phyloP scores from a whole-genome alignment of 106 monocot genomes.

The Acorus gramineus region DNA sequence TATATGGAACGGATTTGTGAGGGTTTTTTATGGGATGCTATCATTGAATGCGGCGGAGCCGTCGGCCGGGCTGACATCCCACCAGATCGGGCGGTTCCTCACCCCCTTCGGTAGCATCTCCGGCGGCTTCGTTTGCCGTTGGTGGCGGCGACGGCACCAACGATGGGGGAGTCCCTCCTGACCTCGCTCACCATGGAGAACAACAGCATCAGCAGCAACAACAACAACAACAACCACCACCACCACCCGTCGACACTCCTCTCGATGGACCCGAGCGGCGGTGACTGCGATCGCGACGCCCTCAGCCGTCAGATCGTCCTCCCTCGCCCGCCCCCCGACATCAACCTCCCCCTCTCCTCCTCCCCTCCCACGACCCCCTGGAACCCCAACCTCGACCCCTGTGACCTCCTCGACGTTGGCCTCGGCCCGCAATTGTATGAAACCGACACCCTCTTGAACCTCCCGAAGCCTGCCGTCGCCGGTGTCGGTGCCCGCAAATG shows the following conservation, averaged over 20 bases:
- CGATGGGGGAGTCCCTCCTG: slow-evolving; percentile 27
- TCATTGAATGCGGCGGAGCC: slow-evolving; percentile 10
- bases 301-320: slow-evolving; percentile 10
- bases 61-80: not conserved
- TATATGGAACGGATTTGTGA: slow-evolving; percentile 21
- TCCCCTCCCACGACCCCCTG: slow-evolving; percentile 21
- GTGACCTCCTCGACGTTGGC: slow-evolving; percentile 24
- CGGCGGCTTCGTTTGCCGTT: no score
- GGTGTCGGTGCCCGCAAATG: slow-evolving; percentile 11
- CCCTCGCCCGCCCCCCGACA: slow-evolving; percentile 26
- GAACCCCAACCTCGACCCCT: slow-evolving; percentile 11
- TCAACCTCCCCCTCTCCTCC: slow-evolving; percentile 39
- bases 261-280: slow-evolving; percentile 24
- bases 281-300: slow-evolving; percentile 8
- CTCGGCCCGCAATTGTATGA: slow-evolving; percentile 21
- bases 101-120: no score
- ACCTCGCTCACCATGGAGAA: slow-evolving; percentile 28
- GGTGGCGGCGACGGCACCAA: not conserved
- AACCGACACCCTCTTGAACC: slow-evolving; percentile 15
- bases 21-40: slow-evolving; percentile 7
- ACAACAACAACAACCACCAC: not conserved
- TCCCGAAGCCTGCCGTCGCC: slow-evolving; percentile 3
- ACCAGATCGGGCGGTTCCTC: not conserved
- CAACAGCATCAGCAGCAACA: no score
- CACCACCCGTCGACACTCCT: slow-evolving; percentile 33